Conservation (phyloP, 441 rosid genomes). For the Mallotus japonicus region DNA sequence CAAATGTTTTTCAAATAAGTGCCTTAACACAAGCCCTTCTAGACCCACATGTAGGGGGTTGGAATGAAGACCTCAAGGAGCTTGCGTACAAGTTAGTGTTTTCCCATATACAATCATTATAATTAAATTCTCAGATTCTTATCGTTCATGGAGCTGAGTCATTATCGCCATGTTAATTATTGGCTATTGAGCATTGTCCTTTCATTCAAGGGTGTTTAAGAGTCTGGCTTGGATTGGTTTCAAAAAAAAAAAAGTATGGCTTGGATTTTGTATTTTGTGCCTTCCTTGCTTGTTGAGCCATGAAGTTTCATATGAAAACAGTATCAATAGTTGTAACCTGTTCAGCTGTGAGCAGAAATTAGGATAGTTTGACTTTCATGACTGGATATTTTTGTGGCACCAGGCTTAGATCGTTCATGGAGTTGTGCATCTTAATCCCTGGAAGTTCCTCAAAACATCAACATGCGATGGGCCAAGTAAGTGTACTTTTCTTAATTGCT, state of each 20-base stretch:
- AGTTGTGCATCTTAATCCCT: conserved; percentile 82
- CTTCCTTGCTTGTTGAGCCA: neutral
- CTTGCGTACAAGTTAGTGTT: conserved; percentile 85
- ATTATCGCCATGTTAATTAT: conserved; percentile 1
- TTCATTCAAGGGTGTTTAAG: neutral
- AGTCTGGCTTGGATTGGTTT: neutral
- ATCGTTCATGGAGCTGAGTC: neutral
- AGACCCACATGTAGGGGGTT: conserved; percentile 82
- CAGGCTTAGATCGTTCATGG: conserved; percentile 93
- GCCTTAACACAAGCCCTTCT: conserved; percentile 69
- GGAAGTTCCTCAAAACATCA: conserved; percentile 65
- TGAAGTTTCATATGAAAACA: neutral
- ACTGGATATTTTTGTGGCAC: conserved; percentile 20
- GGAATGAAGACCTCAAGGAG: conserved; percentile 85
- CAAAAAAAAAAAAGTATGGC: too few relatives aligned
- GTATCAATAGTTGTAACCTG: neutral
- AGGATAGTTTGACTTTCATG: conserved; percentile 8
- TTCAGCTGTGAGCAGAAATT: neutral
- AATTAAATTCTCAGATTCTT: neutral
- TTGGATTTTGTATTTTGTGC: neutral
- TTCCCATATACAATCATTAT: neutral
- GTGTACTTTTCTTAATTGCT: conserved; percentile 21
- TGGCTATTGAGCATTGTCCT: conserved; percentile 3
- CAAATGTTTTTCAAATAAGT: conserved; percentile 81
- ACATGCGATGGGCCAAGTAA: conserved; percentile 52